Base-by-base conservation (phyloP, 257 asterid species). In the Cinchona pubescens region DNA sequence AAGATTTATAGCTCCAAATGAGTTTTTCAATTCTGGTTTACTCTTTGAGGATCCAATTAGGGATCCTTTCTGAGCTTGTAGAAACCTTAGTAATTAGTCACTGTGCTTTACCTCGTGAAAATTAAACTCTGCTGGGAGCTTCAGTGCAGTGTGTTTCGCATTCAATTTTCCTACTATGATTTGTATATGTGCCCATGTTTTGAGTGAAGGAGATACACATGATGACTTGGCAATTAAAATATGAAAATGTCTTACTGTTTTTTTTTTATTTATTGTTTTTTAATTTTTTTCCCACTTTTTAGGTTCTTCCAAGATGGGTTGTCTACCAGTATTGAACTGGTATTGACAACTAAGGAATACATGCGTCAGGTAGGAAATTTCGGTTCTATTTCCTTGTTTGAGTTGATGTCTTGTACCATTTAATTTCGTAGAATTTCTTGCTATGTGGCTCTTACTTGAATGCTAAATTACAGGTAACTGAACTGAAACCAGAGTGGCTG, bases 261-360 rank as follows among this genome's bases (percentile, higher is more conserved):
- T 27, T 64, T 35, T 27, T n/a, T n/a, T n/a, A n/a, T n/a, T n/a
- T n/a, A n/a, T n/a, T n/a, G n/a, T n/a, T n/a, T n/a, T n/a, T n/a
- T n/a, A n/a, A n/a, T n/a, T n/a, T n/a, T n/a, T n/a, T n/a, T n/a
- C n/a, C n/a, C n/a, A n/a, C n/a, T n/a, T n/a, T n/a, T n/a, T n/a
- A n/a, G n/a, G n/a, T n/a, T n/a, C 91, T 80, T 69, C 95, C 96
- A 14, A 85, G 90, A 78, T 92, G 96, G 94, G 90, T 87, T 27
- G 74, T 90, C 69, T 88, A 88, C 82, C 96, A 90, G n/a, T n/a
- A n/a, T n/a, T 75, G 97, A 90, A 79, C 76, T 92, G 66, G 94
- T 92, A 15, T 78, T 89, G 80, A 92, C 96, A 8, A 82, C 87
- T 8, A 90, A 87, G 83, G 96, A 92, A 82, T 92, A 90, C 82